These are phyloP conservation scores for Hericium rajendrae DNA, from an alignment of 768 basidiomycete genomes.

Conservation along the genomic window DNA sequence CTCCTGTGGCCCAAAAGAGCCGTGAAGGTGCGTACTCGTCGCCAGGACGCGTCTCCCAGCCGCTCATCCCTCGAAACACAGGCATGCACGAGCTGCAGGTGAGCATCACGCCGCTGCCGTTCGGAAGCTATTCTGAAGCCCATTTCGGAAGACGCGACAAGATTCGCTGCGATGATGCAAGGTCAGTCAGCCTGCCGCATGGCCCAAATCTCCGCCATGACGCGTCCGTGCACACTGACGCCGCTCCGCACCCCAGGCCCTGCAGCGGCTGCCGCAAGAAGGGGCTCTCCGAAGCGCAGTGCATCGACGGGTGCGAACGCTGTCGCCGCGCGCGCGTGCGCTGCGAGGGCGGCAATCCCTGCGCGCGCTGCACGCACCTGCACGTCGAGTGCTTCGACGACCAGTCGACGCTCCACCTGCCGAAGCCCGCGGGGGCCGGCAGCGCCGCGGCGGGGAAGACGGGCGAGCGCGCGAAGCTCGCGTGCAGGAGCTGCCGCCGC, in stretches of 20 bases:
- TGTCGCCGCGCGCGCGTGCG: conserved; percentile 44
- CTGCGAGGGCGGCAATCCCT: conserved; percentile 30
- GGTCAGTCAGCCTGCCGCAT: conserved; percentile 25
- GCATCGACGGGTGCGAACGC: conserved; percentile 51
- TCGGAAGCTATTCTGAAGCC: conserved; percentile 7
- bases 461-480: conserved; percentile 45
- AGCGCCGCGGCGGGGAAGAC: conserved; percentile 20
- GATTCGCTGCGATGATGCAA: conserved; percentile 48
- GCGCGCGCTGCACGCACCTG: conserved; percentile 25
- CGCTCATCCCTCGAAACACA: conserved; percentile 14
- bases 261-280: conserved; percentile 50
- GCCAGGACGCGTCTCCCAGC: not conserved
- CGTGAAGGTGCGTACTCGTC: conserved; percentile 2
- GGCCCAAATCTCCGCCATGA: not conserved
- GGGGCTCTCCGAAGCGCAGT: conserved; percentile 40
- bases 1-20: conserved; percentile 4
- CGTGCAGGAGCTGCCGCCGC: conserved; percentile 49
- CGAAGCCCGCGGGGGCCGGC: not conserved
- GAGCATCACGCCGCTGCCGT: conserved; percentile 7
- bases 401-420: conserved; percentile 8
- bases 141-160: conserved; percentile 41
- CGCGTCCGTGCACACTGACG: not conserved
- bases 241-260: conserved; percentile 29
- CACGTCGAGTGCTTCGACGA: conserved; percentile 40
- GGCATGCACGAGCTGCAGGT: conserved; percentile 58